phyloP scores from a whole-genome alignment of 2,329 filamentous ascomycete genomes.

The Claviceps pazoutovae region DNA sequence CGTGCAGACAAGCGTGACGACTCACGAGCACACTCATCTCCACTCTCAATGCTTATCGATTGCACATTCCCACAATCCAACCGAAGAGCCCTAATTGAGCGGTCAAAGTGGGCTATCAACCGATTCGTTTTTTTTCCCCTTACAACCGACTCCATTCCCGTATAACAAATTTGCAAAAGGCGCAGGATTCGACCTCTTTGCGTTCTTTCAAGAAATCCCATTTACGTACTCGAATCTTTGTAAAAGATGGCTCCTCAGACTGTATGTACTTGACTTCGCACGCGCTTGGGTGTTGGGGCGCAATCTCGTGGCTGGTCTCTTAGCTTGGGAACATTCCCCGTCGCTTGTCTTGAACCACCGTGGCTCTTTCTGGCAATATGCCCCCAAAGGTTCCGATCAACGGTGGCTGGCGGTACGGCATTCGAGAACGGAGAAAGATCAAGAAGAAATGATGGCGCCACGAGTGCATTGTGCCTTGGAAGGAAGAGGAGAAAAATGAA shows the following conservation, averaged over 20 bases:
- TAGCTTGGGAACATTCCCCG: not conserved
- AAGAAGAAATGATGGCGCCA: not conserved
- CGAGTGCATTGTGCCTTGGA: constrained; percentile 4
- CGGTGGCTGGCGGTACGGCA: not conserved
- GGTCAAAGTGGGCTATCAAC: not conserved
- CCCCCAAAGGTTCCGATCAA: not conserved
- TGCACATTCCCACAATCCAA: constrained; percentile 7
- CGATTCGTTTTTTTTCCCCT: not conserved
- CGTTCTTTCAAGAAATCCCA: constrained; percentile 24
- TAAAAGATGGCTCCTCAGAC: constrained; percentile 69
- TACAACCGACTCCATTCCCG: constrained; percentile 6
- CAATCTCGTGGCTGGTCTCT: not conserved
- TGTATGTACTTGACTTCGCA: constrained; percentile 61
- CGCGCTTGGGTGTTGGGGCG: constrained; percentile 82
- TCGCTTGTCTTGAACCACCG: not conserved
- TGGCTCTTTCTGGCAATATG: not conserved
- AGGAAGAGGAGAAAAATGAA: constrained; percentile 1
- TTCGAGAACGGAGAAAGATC: not conserved
- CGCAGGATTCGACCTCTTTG: constrained; percentile 76
- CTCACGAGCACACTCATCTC: not conserved
- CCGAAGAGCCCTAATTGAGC: constrained; percentile 20
- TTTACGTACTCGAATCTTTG: constrained; percentile 9
- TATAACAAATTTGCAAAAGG: constrained; percentile 18
- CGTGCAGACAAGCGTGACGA: not conserved
- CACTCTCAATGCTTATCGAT: not conserved